Conservation (phyloP, 768 basidiomycete genomes). For the Tylopilus balloui region DNA sequence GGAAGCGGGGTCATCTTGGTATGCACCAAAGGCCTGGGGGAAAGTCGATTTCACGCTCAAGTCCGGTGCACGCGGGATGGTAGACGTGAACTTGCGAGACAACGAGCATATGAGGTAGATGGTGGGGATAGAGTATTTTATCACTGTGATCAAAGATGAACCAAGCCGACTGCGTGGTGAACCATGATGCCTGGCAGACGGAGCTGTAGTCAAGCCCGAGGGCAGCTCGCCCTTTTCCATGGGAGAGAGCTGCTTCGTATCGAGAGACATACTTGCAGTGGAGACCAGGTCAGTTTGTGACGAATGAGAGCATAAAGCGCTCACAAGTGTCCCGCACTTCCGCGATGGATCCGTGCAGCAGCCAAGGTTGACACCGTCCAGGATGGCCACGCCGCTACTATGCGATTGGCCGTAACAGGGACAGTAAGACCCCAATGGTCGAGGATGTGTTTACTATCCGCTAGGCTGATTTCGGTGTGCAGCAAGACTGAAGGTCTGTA, state of each 20-base stretch:
- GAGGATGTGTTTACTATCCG: too few relatives aligned
- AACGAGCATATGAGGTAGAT: constrained; percentile 20
- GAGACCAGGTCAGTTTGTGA: not conserved
- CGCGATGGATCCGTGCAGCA: not conserved
- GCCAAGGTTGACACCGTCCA: not conserved
- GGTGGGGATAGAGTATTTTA: constrained; percentile 19
- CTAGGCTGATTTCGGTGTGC: too few relatives aligned
- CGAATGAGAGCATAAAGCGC: not conserved
- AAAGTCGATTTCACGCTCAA: not conserved
- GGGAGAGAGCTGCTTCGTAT: constrained; percentile 10
- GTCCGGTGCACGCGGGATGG: not conserved
- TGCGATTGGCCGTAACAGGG: too few relatives aligned
- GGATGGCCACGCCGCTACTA: too few relatives aligned
- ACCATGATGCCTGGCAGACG: not conserved
- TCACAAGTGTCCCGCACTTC: not conserved
- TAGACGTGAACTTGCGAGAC: constrained; percentile 7
- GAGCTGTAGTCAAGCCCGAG: constrained; percentile 3
- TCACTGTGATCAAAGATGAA: constrained; percentile 5
- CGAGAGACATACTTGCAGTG: constrained; percentile 9
- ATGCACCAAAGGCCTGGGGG: constrained; percentile 2
- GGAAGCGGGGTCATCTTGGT: constrained; percentile 34
- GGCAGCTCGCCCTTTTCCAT: constrained; percentile 21
- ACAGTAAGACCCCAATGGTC: too few relatives aligned
- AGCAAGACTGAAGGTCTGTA: too few relatives aligned
- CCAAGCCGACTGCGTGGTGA: not conserved